Evolutionary conservation across 1,284 basidiomycete genomes (phyloP), one percentile per base, ranked within the genome.

Genomic region (Coniferiporia weirii): DNA sequence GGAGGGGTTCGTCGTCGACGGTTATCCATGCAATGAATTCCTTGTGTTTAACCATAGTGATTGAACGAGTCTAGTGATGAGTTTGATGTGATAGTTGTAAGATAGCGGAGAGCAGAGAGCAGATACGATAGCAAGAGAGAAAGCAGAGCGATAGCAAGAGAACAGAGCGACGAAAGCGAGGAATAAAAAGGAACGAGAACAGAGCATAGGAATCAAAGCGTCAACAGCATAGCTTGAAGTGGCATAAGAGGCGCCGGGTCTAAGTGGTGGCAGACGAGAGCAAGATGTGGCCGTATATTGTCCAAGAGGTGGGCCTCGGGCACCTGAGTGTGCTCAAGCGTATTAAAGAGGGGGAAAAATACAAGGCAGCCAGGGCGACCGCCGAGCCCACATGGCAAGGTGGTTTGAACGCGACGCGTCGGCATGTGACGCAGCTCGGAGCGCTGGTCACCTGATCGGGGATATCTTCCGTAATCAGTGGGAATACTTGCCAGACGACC

Each of bases 21-120:
- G 75, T 72, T 54, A 89, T 81, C 80, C 84, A 89, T 19, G 86
- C 84, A 19, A 81, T 82, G 69, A 86, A 87, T 7, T 77, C 80
- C 17, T 77, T 76, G 69, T 81, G 77, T 1, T 74, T 77, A 57
- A 83, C 74, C 83, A 85, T 82, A 45, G 54, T 54, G 45, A n/a
- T 57, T 50, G 12, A 27, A 35, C 7, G 40, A 13, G 1, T 56
- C 19, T 34, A 32, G 35, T 19, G 46, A 12, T 8, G 19, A 10
- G 19, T 47, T 22, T 22, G 36, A 15, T 15, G 34, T 19, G 46
- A 50, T 12, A 45, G 13, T 19, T n/a, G 40, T 40, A 27, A 57
- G 51, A 15, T 35, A 60, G 59, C 55, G 52, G 50, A 57, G 44
- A 43, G 38, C 9, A 10, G 3, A 36, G 17, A 56, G 46, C 32